phyloP scores from a whole-genome alignment of 83 land plant genomes.

The Diphasiastrum complanatum region DNA sequence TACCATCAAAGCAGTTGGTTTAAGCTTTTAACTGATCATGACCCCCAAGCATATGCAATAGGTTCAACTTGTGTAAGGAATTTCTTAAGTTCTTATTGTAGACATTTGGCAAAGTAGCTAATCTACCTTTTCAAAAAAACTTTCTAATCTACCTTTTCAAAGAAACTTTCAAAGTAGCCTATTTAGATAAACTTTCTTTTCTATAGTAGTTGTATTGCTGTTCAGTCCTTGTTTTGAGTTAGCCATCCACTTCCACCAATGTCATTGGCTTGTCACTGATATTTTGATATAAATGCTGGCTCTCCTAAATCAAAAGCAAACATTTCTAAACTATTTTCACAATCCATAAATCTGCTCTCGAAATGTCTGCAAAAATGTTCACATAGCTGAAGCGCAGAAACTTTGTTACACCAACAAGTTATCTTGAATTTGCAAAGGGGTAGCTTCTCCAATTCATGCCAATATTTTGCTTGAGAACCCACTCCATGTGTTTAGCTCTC shows the following conservation, averaged over 20 bases:
- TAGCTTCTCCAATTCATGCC: conserved; percentile 4
- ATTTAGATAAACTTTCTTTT: no score
- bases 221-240: background rate
- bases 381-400: conserved; percentile 21
- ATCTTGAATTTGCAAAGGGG: conserved; percentile 39
- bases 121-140: no score
- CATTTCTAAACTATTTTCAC: conserved; percentile 26
- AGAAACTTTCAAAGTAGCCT: no score
- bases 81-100: no score
- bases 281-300: background rate
- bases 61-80: no score
- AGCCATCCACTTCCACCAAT: background rate
- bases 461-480: background rate
- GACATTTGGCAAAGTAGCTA: no score
- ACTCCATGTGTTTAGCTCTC: background rate
- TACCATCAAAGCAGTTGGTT: no score
- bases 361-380: conserved; percentile 30
- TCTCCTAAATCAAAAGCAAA: conserved; percentile 9
- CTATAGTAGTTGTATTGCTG: no score
- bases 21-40: no score
- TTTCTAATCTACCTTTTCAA: no score
- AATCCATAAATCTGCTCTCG: conserved; percentile 28
- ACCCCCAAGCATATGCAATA: no score
- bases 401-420: conserved; percentile 37
- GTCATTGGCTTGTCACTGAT: background rate